Evolutionary conservation across 768 basidiomycete species (phyloP), one percentile per base, ranked within the genome.

Genomic region (Pleurotus pulmonarius): DNA sequence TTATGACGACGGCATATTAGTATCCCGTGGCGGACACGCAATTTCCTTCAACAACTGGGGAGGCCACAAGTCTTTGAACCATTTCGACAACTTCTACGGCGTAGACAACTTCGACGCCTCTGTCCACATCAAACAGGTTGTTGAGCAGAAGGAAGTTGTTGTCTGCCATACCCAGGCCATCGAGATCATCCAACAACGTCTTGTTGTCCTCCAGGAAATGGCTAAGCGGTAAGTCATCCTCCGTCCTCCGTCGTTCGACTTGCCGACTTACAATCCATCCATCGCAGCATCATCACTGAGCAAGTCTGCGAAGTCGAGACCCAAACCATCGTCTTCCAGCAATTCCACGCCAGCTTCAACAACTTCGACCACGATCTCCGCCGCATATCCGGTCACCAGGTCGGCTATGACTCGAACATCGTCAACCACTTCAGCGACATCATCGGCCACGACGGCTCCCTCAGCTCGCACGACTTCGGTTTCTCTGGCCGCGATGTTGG

Each of bases 41-140:
- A 15, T 49, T 40, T 71, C 71, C 24, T 73, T 75, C 64, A 66
- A 73, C 64, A 58, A 69, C 61, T 75, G 71, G 68, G 66, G 65
- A 56, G 73, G 73, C 8, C 56, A 66, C 47, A 56, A 61, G 16
- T 70, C 71, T 26, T 58, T 73, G 16, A 47, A 58, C 46, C 59
- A 64, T 52, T 75, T 75, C 56, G 73, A 74, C 55, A 65, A 70
- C 60, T 75, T 75, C 67, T 74, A 71, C 48, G 74, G 73, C n/a
- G 49, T 60, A 16, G 65, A 66, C 37, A 72, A 75, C 65, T 74
- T 73, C 59, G 63, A 64, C 49, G 69, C 69, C 41, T 65, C 62
- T 13, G 46, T 58, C 44, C 61, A 61, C 58, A 64, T 63, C 58
- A 56, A 63, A 34, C 63, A 67, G 53, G 60, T 67, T 5, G 58